These are phyloP conservation scores for Biscogniauxia marginata DNA, from an alignment of 2,329 filamentous ascomycete genomes.

Conservation along the genomic window DNA sequence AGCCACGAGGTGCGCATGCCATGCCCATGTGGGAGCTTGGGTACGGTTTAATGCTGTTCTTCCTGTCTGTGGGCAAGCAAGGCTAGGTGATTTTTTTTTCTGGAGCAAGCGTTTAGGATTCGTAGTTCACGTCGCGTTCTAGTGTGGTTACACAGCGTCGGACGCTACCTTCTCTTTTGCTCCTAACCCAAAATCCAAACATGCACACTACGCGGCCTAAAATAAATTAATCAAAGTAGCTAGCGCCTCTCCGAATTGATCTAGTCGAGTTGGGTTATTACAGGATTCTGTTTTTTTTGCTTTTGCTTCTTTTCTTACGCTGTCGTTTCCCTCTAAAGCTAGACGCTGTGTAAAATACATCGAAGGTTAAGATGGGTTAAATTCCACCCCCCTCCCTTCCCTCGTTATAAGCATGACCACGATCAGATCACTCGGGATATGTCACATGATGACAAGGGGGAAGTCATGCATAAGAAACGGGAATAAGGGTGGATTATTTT, in stretches of 20 bases:
- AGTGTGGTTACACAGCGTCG: slow-evolving; percentile 25
- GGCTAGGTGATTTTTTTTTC: slow-evolving; percentile 11
- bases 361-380: no score
- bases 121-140: neutral
- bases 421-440: no score
- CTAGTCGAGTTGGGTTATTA: neutral
- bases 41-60: neutral
- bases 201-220: neutral
- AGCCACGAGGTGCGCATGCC: slow-evolving; percentile 26
- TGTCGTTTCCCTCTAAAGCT: neutral
- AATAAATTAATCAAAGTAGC: neutral
- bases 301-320: neutral
- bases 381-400: no score
- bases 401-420: no score
- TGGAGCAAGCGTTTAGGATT: slow-evolving; percentile 17
- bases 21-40: neutral
- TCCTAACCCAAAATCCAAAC: neutral
- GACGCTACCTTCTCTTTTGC: slow-evolving; percentile 1
- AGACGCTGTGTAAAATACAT: no score
- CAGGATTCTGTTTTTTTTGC: neutral
- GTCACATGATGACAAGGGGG: no score
- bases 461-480: no score
- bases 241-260: neutral
- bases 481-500: no score
- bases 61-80: neutral